Percentiles rank a stretch among this genome's conserved stretches.
phyloP scores from a whole-genome alignment of 352 stramenopile species.

The Aphanomyces euteiches region DNA sequence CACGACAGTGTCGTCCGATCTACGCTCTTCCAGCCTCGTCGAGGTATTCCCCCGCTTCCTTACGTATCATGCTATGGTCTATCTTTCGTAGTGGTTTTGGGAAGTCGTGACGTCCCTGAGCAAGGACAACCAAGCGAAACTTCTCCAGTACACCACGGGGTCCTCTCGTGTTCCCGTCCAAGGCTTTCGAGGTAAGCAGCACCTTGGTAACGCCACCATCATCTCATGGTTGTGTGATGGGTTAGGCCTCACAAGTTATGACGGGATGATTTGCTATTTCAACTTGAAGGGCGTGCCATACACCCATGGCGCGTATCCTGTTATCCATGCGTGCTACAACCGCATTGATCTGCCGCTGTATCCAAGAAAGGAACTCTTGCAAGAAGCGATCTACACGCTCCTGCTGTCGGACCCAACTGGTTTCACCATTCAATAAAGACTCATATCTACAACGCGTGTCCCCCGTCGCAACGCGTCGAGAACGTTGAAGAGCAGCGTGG shows the following conservation, averaged over 20 bases:
- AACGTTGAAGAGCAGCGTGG: too few species aligned
- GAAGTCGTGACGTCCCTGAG: conserved; percentile 51
- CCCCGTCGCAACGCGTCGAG: too few species aligned
- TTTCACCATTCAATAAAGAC: conserved; percentile 45
- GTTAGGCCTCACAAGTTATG: conserved; percentile 61
- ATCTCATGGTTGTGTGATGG: too few species aligned
- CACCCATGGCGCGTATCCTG: conserved; percentile 63
- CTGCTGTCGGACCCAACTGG: conserved; percentile 95
- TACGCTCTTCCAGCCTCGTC: conserved; percentile 49
- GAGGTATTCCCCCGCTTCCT: not conserved
- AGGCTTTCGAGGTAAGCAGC: conserved; percentile 43
- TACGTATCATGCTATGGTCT: not conserved
- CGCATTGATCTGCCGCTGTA: conserved; percentile 75
- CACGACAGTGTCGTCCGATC: conserved; percentile 52
- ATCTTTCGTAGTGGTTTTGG: conserved; percentile 91
- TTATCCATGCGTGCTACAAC: conserved; percentile 83
- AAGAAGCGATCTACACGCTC: conserved; percentile 91
- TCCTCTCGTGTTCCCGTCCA: conserved; percentile 51
- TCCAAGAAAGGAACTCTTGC: conserved; percentile 82
- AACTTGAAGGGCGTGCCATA: conserved; percentile 59
- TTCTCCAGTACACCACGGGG: conserved; percentile 64
- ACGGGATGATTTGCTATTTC: conserved; percentile 70
- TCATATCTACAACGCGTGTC: too few species aligned
- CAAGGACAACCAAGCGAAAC: conserved; percentile 36
- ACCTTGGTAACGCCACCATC: too few species aligned